A percentile compares a stretch with the other conserved stretches of the same genome.
phyloP scores from a whole-genome alignment of 1,284 basidiomycete species.

The Cystobasidium pallidum region DNA sequence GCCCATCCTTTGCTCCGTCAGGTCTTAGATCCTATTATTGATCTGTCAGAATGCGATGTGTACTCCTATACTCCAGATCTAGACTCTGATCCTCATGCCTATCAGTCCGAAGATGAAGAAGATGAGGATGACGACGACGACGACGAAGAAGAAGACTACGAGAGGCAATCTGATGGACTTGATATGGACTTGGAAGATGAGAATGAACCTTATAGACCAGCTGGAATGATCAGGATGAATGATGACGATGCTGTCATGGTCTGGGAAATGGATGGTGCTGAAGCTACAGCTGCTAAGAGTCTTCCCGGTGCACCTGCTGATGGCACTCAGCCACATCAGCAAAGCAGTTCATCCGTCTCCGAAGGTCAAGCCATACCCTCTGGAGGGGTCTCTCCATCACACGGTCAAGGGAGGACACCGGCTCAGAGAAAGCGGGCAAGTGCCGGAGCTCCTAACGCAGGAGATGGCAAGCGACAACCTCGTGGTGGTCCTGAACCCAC shows the following conservation, averaged over 20 bases:
- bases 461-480: not conserved
- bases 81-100: constrained; percentile 90
- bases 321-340: constrained; percentile 61
- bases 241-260: not conserved
- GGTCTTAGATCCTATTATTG: constrained; percentile 86
- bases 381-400: not conserved
- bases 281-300: constrained; percentile 10
- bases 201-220: not conserved
- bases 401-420: constrained; percentile 13
- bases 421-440: constrained; percentile 5
- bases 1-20: constrained; percentile 82
- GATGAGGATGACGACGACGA: constrained; percentile 53
- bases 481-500: not conserved
- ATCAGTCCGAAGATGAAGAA: constrained; percentile 56
- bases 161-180: constrained; percentile 12
- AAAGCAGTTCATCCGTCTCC: constrained; percentile 59
- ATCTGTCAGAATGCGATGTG: constrained; percentile 89
- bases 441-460: not conserved
- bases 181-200: constrained; percentile 27
- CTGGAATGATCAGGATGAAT: constrained; percentile 2
- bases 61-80: constrained; percentile 93
- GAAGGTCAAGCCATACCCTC: not conserved
- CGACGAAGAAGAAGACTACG: constrained; percentile 44
- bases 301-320: no score
- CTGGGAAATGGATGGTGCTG: constrained; percentile 28